A percentile compares a stretch with the other conserved stretches of the same genome.
Evolutionary conservation across 805 yeast species (phyloP).

Genomic region (Metschnikowia vanudenii): DNA sequence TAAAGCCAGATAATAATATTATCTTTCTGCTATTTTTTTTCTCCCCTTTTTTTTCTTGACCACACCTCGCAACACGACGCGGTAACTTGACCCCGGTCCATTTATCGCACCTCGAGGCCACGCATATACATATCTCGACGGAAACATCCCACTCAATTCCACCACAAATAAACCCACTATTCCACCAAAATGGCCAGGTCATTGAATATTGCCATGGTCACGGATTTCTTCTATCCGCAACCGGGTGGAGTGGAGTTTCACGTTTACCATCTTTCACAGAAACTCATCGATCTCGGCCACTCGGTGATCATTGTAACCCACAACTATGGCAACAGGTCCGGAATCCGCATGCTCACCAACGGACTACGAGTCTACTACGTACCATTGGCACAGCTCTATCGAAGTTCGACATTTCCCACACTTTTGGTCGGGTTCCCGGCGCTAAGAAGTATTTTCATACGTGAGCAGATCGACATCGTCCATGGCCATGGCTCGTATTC

Average conservation of each 20-base stretch:
- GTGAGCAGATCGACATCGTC: constrained; percentile 84
- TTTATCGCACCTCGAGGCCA: too few species aligned
- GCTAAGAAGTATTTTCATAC: constrained; percentile 74
- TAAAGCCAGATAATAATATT: too few species aligned
- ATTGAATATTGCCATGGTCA: constrained; percentile 65
- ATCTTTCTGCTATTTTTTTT: too few species aligned
- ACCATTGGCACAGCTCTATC: constrained; percentile 75
- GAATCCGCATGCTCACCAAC: constrained; percentile 78
- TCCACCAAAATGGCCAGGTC: constrained; percentile 3
- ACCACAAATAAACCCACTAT: too few species aligned
- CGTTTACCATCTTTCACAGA: constrained; percentile 85
- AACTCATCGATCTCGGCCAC: constrained; percentile 77
- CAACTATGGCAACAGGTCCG: constrained; percentile 77
- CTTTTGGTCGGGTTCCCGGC: constrained; percentile 87
- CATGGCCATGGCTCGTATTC: constrained; percentile 96
- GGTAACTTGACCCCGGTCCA: too few species aligned
- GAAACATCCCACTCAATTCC: too few species aligned
- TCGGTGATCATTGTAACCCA: constrained; percentile 87
- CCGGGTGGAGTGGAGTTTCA: constrained; percentile 98
- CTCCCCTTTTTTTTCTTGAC: too few species aligned
- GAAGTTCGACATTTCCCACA: constrained; percentile 86
- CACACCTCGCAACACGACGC: too few species aligned
- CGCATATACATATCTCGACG: too few species aligned
- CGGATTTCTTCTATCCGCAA: constrained; percentile 97
- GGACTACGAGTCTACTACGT: constrained; percentile 92